Conservation (phyloP, 306 rosid genomes). For the Pyrus betulifolia region DNA sequence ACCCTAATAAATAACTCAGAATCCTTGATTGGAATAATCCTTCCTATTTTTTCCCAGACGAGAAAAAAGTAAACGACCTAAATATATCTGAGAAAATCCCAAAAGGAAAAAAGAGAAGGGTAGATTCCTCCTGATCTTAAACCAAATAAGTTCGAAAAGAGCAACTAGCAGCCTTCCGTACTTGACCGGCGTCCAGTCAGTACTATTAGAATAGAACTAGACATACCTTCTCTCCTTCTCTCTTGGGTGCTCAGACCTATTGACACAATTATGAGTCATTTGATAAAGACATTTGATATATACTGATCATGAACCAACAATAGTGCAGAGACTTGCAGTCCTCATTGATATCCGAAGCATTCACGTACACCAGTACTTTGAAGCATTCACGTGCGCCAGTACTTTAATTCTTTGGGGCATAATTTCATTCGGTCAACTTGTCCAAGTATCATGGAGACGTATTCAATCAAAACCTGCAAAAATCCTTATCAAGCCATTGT, state of each 20-base stretch:
- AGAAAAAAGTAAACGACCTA: neutral
- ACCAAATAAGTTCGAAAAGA: slow-evolving; percentile 7
- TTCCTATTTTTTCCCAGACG: neutral
- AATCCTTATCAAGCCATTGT: no score
- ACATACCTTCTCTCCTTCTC: neutral
- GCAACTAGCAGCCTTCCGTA: neutral
- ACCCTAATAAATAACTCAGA: neutral
- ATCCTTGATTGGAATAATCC: neutral
- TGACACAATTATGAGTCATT: neutral
- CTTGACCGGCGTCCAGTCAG: neutral
- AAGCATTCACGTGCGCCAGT: neutral
- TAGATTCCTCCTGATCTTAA: neutral
- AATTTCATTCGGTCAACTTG: slow-evolving; percentile 24
- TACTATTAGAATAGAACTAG: slow-evolving; percentile 14
- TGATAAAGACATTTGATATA: slow-evolving; percentile 12
- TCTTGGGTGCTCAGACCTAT: slow-evolving; percentile 15
- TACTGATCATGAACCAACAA: neutral
- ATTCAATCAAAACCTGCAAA: slow-evolving; percentile 1
- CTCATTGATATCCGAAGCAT: neutral
- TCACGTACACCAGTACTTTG: neutral
- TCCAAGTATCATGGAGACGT: slow-evolving; percentile 28
- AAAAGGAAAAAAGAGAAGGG: neutral
- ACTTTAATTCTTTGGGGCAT: slow-evolving; percentile 9
- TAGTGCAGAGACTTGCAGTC: neutral
- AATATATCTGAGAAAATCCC: neutral